phyloP scores from a whole-genome alignment of 345 rosid genomes.

The Moricandia arvensis region DNA sequence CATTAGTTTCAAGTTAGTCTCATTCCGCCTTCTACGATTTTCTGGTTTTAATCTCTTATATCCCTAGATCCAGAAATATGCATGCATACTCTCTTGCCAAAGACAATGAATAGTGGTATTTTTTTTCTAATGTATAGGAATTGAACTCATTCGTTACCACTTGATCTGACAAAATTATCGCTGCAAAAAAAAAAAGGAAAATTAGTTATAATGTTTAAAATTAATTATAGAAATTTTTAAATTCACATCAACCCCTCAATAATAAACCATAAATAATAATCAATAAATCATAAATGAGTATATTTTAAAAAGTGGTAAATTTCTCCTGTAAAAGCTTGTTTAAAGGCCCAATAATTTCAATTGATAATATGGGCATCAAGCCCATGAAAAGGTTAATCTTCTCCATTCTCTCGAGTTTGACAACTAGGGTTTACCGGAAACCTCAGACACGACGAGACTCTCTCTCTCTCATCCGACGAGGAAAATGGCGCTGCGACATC shows the following conservation, averaged over 20 bases:
- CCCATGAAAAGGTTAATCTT: conserved; percentile 10
- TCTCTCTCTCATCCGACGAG: not conserved
- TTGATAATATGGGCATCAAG: conserved; percentile 7
- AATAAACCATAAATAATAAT: not conserved
- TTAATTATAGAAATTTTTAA: not conserved
- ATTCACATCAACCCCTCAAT: not conserved
- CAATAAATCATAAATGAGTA: not conserved
- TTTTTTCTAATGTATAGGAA: too few species aligned
- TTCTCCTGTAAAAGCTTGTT: not conserved
- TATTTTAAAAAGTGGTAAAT: not conserved
- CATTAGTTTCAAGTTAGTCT: too few species aligned
- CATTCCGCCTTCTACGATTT: too few species aligned
- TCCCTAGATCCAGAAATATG: too few species aligned
- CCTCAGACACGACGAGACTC: not conserved
- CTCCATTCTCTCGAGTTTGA: not conserved
- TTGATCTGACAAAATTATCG: too few species aligned
- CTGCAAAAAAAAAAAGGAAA: too few species aligned
- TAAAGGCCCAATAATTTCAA: not conserved
- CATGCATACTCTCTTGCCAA: too few species aligned
- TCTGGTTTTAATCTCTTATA: too few species aligned
- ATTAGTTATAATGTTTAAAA: too few species aligned
- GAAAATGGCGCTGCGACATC: conserved; percentile 56
- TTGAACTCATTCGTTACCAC: too few species aligned
- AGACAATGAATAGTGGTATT: too few species aligned
- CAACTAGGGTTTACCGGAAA: conserved; percentile 31